phyloP scores from a whole-genome alignment of 495 filamentous ascomycete species.

The Friedmanniomyces simplex region DNA sequence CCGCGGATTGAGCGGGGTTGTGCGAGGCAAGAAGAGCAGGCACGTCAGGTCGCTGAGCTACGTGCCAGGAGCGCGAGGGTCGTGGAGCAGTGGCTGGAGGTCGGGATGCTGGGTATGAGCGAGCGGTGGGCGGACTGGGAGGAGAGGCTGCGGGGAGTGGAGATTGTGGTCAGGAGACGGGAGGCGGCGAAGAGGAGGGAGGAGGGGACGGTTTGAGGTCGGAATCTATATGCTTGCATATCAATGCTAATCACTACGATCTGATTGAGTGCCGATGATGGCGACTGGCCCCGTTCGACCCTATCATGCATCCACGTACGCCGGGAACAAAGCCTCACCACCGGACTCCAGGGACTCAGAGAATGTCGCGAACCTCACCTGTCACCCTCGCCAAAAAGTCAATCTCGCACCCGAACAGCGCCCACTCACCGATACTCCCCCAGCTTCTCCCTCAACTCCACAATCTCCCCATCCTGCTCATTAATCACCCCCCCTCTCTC shows the following conservation, averaged over 20 bases:
- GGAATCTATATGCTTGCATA: no score
- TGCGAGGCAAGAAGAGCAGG: slow-evolving; percentile 57
- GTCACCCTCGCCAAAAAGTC: no score
- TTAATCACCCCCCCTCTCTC: background rate
- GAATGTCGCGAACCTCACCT: no score
- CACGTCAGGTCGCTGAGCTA: slow-evolving; percentile 59
- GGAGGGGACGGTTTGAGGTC: slow-evolving; percentile 19
- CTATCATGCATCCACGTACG: no score
- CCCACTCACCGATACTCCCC: background rate
- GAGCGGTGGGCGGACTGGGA: slow-evolving; percentile 69
- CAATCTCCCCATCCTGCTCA: background rate
- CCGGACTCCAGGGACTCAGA: no score
- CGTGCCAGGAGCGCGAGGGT: slow-evolving; percentile 58
- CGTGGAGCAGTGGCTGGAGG: slow-evolving; percentile 74
- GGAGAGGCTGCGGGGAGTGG: slow-evolving; percentile 53
- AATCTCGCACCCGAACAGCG: no score
- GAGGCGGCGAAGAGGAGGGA: slow-evolving; percentile 37
- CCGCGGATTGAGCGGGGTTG: slow-evolving; percentile 62
- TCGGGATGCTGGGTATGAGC: slow-evolving; percentile 55
- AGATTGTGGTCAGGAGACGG: slow-evolving; percentile 50
- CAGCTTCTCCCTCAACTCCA: background rate
- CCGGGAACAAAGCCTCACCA: no score
- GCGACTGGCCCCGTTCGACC: no score
- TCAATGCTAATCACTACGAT: no score
- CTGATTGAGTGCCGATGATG: no score